Conservation (phyloP, 208 protist genomes). For the Trypanosoma melophagium region DNA sequence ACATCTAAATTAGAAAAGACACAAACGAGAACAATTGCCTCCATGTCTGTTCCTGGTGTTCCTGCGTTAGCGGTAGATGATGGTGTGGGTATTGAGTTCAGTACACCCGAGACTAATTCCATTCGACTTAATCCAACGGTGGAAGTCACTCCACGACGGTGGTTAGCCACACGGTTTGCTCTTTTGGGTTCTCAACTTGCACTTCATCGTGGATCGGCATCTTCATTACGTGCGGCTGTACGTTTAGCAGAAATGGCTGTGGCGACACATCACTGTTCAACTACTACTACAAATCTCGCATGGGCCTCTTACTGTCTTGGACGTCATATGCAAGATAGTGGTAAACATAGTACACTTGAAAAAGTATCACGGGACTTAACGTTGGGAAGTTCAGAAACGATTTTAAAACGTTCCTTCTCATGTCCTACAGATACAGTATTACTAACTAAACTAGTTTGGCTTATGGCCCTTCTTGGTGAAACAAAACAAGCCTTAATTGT, state of each 20-base stretch:
- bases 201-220: constrained; percentile 25
- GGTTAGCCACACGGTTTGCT: constrained; percentile 62
- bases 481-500: constrained; percentile 22
- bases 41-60: no score
- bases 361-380: constrained; percentile 7
- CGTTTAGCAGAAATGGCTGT: constrained; percentile 46
- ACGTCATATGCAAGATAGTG: constrained; percentile 8
- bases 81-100: not conserved
- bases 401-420: constrained; percentile 2
- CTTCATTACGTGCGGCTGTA: constrained; percentile 32
- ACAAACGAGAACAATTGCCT: no score
- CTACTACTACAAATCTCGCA: constrained; percentile 47
- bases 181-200: constrained; percentile 44
- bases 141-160: constrained; percentile 20
- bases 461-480: constrained; percentile 53
- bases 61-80: constrained; percentile 20
- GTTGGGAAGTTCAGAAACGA: not conserved
- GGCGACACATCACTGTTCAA: constrained; percentile 31
- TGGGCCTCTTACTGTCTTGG: constrained; percentile 35
- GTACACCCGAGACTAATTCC: not conserved
- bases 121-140: no score
- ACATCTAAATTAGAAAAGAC: constrained; percentile 3
- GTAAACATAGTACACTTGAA: constrained; percentile 10
- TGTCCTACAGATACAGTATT: constrained; percentile 34
- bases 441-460: constrained; percentile 51